phyloP scores from a whole-genome alignment of 768 basidiomycete genomes.

The Butyriboletus loyo region DNA sequence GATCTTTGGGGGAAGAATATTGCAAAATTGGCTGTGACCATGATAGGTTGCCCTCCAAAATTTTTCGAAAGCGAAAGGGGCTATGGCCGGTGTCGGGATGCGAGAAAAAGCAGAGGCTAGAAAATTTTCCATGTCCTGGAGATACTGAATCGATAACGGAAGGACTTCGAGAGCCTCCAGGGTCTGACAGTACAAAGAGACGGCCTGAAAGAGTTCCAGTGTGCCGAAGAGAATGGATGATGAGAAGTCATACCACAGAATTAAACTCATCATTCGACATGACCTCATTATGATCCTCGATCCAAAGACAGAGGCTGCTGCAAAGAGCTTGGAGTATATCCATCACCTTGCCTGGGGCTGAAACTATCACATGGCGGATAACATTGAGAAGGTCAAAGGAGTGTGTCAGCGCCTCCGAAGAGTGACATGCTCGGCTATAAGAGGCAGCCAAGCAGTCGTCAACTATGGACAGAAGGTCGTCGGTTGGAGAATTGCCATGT shows the following conservation, averaged over 20 bases:
- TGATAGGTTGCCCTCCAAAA: constrained; percentile 63
- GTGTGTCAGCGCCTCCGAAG: constrained; percentile 23
- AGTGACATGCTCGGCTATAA: constrained; percentile 30
- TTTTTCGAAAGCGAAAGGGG: constrained; percentile 49
- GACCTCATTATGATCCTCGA: constrained; percentile 42
- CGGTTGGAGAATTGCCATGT: constrained; percentile 7
- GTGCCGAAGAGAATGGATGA: background rate
- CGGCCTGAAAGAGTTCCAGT: constrained; percentile 18
- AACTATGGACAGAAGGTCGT: constrained; percentile 28
- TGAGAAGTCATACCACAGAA: constrained; percentile 39
- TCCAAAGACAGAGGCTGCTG: constrained; percentile 47
- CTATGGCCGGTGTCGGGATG: constrained; percentile 45
- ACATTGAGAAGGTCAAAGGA: constrained; percentile 38
- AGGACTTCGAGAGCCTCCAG: constrained; percentile 38
- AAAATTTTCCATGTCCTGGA: constrained; percentile 43
- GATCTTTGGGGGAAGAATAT: constrained; percentile 41
- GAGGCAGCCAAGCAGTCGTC: constrained; percentile 31
- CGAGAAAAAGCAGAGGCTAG: constrained; percentile 50
- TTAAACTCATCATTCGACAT: constrained; percentile 46
- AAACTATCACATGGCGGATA: constrained; percentile 34
- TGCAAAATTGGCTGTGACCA: constrained; percentile 34
- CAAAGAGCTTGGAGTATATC: constrained; percentile 37
- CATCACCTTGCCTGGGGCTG: constrained; percentile 28
- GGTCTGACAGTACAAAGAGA: constrained; percentile 43
- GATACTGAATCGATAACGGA: constrained; percentile 39